These are phyloP conservation scores for Cyberlindnera veronae DNA, from an alignment of 805 yeast species.

Conservation along the genomic window DNA sequence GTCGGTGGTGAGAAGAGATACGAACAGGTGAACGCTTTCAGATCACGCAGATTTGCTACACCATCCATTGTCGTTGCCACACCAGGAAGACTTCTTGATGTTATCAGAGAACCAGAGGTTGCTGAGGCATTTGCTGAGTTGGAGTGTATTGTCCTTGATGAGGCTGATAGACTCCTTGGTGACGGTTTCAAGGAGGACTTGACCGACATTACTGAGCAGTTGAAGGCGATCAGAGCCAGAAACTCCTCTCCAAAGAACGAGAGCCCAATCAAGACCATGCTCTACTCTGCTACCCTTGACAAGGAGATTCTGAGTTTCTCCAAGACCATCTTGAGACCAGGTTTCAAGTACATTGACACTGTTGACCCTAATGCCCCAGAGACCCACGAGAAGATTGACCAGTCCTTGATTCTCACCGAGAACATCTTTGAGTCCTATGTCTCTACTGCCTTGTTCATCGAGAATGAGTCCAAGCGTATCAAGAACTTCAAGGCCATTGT, in stretches of 20 bases:
- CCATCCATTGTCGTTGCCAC: constrained; percentile 79
- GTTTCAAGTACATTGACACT: constrained; percentile 66
- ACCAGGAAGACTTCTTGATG: constrained; percentile 79
- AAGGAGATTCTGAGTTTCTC: constrained; percentile 66
- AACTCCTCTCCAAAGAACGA: constrained; percentile 28
- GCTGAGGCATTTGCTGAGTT: constrained; percentile 49
- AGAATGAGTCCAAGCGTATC: constrained; percentile 33
- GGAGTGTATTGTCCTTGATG: constrained; percentile 74
- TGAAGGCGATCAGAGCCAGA: constrained; percentile 36
- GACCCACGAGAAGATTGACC: constrained; percentile 74
- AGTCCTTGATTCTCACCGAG: constrained; percentile 54
- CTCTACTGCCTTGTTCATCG: constrained; percentile 52
- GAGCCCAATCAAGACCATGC: constrained; percentile 53
- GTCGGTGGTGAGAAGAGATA: constrained; percentile 63
- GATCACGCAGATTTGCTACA: constrained; percentile 22
- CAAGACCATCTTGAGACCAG: constrained; percentile 48
- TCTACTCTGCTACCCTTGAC: constrained; percentile 89
- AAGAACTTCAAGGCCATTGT: constrained; percentile 70
- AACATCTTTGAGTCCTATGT: constrained; percentile 55
- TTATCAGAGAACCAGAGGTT: constrained; percentile 43
- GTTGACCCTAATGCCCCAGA: constrained; percentile 72
- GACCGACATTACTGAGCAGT: constrained; percentile 47
- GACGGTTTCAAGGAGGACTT: constrained; percentile 74
- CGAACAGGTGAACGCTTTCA: constrained; percentile 34
- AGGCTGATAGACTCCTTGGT: constrained; percentile 85